Conservation (phyloP, 306 rosid species). For the Vigna reflexopilosa region DNA sequence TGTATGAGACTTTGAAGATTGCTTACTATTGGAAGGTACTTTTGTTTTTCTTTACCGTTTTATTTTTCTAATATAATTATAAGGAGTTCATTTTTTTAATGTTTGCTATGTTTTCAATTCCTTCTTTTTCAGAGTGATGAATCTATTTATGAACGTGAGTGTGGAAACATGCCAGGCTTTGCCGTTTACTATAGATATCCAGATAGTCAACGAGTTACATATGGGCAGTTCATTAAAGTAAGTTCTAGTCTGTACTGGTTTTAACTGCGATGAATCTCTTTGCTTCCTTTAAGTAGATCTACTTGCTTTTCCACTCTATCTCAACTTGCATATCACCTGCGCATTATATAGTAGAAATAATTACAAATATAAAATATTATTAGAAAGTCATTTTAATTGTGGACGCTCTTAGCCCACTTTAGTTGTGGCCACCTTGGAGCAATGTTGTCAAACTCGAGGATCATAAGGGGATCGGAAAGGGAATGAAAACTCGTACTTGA, state of each 20-base stretch:
- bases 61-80: conserved; percentile 18
- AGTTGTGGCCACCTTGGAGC: no score
- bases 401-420: no score
- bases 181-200: conserved; percentile 98
- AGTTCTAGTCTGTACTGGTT: conserved; percentile 46
- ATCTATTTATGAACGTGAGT: conserved; percentile 93
- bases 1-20: conserved; percentile 90
- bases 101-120: neutral
- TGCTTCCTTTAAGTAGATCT: conserved; percentile 20
- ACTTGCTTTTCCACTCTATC: neutral
- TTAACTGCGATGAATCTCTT: conserved; percentile 22
- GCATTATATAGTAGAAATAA: neutral
- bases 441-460: no score
- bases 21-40: conserved; percentile 97
- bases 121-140: conserved; percentile 80
- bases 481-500: no score
- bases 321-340: neutral
- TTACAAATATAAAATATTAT: neutral
- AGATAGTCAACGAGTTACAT: conserved; percentile 89
- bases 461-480: no score
- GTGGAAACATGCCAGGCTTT: conserved; percentile 99
- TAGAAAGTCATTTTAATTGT: no score
- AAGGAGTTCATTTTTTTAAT: neutral
- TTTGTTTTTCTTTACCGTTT: conserved; percentile 24
- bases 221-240: conserved; percentile 95